Percentiles rank a stretch among this genome's conserved stretches.
These are phyloP conservation scores for Pulveroboletus sp. DNA, from an alignment of 768 basidiomycete species.

Conservation along the genomic window DNA sequence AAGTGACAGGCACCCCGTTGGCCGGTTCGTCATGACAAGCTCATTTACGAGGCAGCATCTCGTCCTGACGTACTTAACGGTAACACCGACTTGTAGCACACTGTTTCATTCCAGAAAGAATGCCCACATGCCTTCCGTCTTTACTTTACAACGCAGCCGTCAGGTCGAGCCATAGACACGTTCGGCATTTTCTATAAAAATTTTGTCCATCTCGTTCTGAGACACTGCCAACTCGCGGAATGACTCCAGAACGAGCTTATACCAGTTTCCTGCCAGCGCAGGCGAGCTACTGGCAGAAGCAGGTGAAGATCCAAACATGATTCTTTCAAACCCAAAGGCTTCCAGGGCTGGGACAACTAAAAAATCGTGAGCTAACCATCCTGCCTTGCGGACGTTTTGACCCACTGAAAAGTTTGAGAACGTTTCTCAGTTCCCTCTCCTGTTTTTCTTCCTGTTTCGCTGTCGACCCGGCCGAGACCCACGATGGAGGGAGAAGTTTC, in stretches of 20 bases:
- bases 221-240: constrained; percentile 77
- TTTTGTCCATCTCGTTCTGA: constrained; percentile 68
- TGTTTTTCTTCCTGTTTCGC: constrained; percentile 32
- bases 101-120: neutral
- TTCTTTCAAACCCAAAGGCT: constrained; percentile 79
- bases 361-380: neutral
- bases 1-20: neutral
- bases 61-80: neutral
- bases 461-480: constrained; percentile 52
- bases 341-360: constrained; percentile 78
- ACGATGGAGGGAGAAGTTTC: constrained; percentile 73
- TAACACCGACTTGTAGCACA: neutral
- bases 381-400: constrained; percentile 10
- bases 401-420: constrained; percentile 85
- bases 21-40: neutral
- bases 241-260: constrained; percentile 72
- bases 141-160: neutral
- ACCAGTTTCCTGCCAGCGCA: constrained; percentile 66
- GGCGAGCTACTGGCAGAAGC: constrained; percentile 44
- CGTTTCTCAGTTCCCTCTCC: constrained; percentile 43
- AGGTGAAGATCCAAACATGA: constrained; percentile 77
- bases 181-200: constrained; percentile 56
- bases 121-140: neutral
- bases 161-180: constrained; percentile 34
- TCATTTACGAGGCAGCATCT: neutral